Conservation (phyloP, 2,329 filamentous ascomycete species). For the Penicillium sp. region DNA sequence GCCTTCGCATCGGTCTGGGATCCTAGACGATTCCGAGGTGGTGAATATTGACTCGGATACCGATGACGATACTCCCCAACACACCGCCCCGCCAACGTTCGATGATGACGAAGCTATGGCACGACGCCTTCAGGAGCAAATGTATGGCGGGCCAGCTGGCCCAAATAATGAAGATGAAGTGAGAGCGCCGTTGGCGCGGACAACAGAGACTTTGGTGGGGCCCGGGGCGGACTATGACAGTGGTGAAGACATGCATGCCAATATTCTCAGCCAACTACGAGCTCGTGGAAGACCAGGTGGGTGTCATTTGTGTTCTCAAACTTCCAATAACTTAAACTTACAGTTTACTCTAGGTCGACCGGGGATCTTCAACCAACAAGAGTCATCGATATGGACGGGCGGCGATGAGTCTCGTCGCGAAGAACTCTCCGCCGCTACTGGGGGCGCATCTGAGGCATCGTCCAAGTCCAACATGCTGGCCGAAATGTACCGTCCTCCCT, state of each 20-base stretch:
- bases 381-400: constrained; percentile 52
- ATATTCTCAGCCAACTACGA: constrained; percentile 59
- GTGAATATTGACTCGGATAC: constrained; percentile 73
- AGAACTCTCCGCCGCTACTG: constrained; percentile 53
- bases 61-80: constrained; percentile 55
- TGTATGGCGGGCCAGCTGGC: constrained; percentile 54
- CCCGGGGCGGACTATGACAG: constrained; percentile 51
- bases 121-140: constrained; percentile 78
- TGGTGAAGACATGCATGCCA: constrained; percentile 51
- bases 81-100: constrained; percentile 46
- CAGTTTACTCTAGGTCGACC: constrained; percentile 34
- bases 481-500: constrained; percentile 85
- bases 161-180: constrained; percentile 53
- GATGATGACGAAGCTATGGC: constrained; percentile 94
- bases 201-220: constrained; percentile 81
- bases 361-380: constrained; percentile 62
- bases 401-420: constrained; percentile 43
- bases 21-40: constrained; percentile 50
- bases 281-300: constrained; percentile 34
- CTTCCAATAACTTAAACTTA: neutral
- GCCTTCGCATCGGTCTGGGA: constrained; percentile 30
- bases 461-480: constrained; percentile 70
- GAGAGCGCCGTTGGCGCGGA: constrained; percentile 80
- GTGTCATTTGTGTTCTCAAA: constrained; percentile 1
- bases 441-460: constrained; percentile 56